These are phyloP conservation scores for Apostasia ramifera DNA, from an alignment of 106 monocot species.

Conservation along the genomic window DNA sequence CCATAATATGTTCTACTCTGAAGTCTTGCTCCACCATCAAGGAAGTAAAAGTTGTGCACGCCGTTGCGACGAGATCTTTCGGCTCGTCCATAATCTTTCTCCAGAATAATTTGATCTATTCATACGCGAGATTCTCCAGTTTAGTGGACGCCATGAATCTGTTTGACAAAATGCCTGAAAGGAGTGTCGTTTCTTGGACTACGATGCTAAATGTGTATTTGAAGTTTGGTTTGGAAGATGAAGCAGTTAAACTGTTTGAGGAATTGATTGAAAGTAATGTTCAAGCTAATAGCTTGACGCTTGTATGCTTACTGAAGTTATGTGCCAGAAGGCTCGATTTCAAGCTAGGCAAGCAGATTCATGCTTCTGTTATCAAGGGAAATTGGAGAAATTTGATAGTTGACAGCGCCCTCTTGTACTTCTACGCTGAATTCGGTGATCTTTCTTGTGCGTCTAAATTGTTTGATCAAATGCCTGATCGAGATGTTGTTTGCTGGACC, in stretches of 20 bases:
- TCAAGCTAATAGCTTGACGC: constrained; percentile 57
- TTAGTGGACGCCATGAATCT: constrained; percentile 41
- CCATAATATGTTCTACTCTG: constrained; percentile 20
- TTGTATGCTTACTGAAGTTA: constrained; percentile 64
- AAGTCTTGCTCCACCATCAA: constrained; percentile 34
- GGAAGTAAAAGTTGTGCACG: constrained; percentile 46
- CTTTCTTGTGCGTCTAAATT: constrained; percentile 22
- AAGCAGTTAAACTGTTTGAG: constrained; percentile 26
- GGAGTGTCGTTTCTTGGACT: constrained; percentile 79
- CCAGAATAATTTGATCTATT: constrained; percentile 60
- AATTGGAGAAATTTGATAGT: constrained; percentile 65
- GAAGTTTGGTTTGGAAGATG: constrained; percentile 30
- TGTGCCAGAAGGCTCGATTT: constrained; percentile 47
- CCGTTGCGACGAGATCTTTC: constrained; percentile 21
- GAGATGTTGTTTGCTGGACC: constrained; percentile 77
- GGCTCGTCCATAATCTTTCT: constrained; percentile 23
- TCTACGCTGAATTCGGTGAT: constrained; percentile 60
- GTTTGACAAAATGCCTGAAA: constrained; percentile 61
- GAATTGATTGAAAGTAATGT: constrained; percentile 40
- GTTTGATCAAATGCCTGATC: constrained; percentile 41
- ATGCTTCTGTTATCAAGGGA: constrained; percentile 61
- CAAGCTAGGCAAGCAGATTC: constrained; percentile 65
- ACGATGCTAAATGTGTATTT: constrained; percentile 57
- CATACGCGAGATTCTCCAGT: constrained; percentile 40
- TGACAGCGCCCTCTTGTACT: constrained; percentile 58